A percentile compares a stretch with the other conserved stretches of the same genome.
Evolutionary conservation across 148 eudicot species (phyloP).

Genomic region (Camellia lanceoleosa): DNA sequence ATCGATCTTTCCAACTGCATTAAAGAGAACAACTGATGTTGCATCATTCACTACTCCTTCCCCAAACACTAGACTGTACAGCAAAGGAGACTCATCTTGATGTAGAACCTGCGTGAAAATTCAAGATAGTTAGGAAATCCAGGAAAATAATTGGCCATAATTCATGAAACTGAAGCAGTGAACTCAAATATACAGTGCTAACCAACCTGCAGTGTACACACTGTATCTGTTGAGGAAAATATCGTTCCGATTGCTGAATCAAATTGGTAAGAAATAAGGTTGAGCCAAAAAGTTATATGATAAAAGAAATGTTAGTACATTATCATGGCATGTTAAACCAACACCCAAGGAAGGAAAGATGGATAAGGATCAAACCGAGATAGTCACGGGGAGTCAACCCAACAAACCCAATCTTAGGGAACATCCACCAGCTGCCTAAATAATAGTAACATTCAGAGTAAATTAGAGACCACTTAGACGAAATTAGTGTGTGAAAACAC

Average conservation of each 20-base stretch:
- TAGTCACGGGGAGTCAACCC: slow-evolving; percentile 68
- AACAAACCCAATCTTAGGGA: slow-evolving; percentile 59
- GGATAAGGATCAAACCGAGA: slow-evolving; percentile 48
- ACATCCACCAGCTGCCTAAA: slow-evolving; percentile 82
- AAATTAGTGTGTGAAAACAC: not conserved
- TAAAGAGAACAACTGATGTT: slow-evolving; percentile 92
- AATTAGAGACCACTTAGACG: not conserved
- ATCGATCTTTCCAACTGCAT: slow-evolving; percentile 87
- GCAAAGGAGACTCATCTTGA: slow-evolving; percentile 94
- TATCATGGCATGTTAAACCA: not conserved
- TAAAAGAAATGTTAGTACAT: not conserved
- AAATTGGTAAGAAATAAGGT: slow-evolving; percentile 11
- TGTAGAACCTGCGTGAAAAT: slow-evolving; percentile 53
- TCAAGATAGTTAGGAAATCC: not conserved
- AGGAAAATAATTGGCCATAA: not conserved
- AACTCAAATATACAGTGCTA: not conserved
- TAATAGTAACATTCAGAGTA: slow-evolving; percentile 15
- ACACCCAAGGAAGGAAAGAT: not conserved
- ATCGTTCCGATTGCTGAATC: slow-evolving; percentile 84
- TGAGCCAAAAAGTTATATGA: not conserved
- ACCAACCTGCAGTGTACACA: slow-evolving; percentile 94
- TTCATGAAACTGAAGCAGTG: not conserved
- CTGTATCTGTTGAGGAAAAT: slow-evolving; percentile 95
- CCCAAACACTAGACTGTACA: slow-evolving; percentile 94
- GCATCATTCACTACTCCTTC: slow-evolving; percentile 99